Conservation (phyloP, 345 rosid genomes). For the Hirschfeldia incana region DNA sequence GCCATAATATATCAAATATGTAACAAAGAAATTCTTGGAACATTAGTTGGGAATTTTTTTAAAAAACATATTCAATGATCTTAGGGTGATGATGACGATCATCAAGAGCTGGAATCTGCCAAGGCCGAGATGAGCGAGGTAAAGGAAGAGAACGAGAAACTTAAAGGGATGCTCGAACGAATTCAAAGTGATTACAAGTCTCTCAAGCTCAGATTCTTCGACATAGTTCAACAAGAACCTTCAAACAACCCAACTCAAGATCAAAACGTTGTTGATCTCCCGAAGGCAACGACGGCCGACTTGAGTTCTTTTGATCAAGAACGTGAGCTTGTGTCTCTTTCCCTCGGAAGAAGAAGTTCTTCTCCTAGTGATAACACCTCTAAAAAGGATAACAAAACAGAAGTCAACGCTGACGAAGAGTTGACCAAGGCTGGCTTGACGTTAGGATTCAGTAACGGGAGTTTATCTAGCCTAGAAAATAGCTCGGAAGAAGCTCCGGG, state of each 20-base stretch:
- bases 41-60: neutral
- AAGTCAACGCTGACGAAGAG: slow-evolving; percentile 39
- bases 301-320: slow-evolving; percentile 39
- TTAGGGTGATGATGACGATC: slow-evolving; percentile 44
- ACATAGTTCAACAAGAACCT: slow-evolving; percentile 51
- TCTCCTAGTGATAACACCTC: slow-evolving; percentile 34
- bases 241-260: slow-evolving; percentile 27
- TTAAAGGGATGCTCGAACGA: slow-evolving; percentile 54
- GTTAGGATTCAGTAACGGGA: slow-evolving; percentile 47
- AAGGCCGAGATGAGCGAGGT: slow-evolving; percentile 73
- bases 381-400: slow-evolving; percentile 43
- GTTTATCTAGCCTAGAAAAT: slow-evolving; percentile 40
- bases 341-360: slow-evolving; percentile 64
- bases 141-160: slow-evolving; percentile 68
- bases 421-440: slow-evolving; percentile 52
- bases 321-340: slow-evolving; percentile 66
- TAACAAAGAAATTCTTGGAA: neutral
- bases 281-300: slow-evolving; percentile 10
- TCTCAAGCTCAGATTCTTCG: slow-evolving; percentile 62
- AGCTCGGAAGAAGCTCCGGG: slow-evolving; percentile 47
- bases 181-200: slow-evolving; percentile 67
- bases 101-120: slow-evolving; percentile 54
- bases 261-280: slow-evolving; percentile 25
- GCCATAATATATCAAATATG: neutral
- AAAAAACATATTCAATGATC: neutral